Base-by-base conservation (phyloP, 78 protist species). In the Dictyostelium capitatum region DNA sequence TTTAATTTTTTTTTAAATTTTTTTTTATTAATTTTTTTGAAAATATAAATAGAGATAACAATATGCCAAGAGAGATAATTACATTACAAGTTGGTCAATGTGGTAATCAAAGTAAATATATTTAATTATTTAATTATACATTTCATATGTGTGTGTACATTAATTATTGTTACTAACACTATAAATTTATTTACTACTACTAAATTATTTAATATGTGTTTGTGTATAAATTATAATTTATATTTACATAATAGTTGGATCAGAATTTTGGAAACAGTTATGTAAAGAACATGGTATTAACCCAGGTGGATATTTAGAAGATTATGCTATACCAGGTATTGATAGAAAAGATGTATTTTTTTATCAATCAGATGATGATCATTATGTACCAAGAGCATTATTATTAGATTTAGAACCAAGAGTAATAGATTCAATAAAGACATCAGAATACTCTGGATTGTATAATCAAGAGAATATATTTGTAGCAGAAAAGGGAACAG, bases 271-370 rank as follows among this genome's bases (percentile, higher is more conserved):
- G 99, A 97, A 96, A 93, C 96, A 92, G 62, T 96, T 99, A 25
- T 98, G 99, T 89, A 59, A 59, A 8, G 99, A 99, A 97, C 99
- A 99, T 89, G 99, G 99, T 72, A 98, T 99, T 65, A 56, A 37
- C n/a, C 72, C 80, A 20, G 82, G 92, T 5, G 99, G 99, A 51
- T 80, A 62, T 14, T 89, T 99, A n/a, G 98, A 97, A 91, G 95
- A 81, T n/a, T 84, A 20, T 37, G 98, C 97, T 30, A 23, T 20
- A 30, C 77, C 78, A 51, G 97, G 95, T 17, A 89, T 84, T 0
- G 99, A 99, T 43, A 89, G 99, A 62, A 99, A 99, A 89, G 99
- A 99, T 77, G 99, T 99, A 56, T 99, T 99, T 77, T 99, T 99
- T 97, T 99, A 99, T 89, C 97, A 85, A 98, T 99, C 99, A 1